Conservation (phyloP, 1,284 basidiomycete genomes). For the Exobasidium rhododendri region DNA sequence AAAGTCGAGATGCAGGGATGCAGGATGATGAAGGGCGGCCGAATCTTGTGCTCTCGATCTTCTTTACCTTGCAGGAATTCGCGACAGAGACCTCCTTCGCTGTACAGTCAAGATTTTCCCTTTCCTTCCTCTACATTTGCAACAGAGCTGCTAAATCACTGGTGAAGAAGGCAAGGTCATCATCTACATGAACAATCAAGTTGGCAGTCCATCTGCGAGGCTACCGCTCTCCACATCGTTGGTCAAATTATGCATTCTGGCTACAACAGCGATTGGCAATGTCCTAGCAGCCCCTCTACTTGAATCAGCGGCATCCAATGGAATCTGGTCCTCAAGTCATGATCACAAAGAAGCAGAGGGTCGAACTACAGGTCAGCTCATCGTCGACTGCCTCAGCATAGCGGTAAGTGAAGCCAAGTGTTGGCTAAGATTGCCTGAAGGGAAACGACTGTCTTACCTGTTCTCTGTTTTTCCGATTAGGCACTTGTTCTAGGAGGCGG, state of each 20-base stretch:
- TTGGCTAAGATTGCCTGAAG: background rate
- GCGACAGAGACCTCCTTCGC: too few relatives aligned
- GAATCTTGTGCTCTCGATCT: too few relatives aligned
- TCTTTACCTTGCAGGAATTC: too few relatives aligned
- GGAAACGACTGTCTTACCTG: background rate
- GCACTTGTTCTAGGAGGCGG: conserved; percentile 55
- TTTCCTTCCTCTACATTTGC: too few relatives aligned
- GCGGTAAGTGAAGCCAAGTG: conserved; percentile 23
- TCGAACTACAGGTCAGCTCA: conserved; percentile 33
- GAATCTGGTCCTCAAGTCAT: conserved; percentile 1
- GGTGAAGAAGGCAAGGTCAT: too few relatives aligned
- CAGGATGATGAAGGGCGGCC: too few relatives aligned
- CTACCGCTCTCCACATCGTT: conserved; percentile 5
- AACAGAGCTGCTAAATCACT: too few relatives aligned
- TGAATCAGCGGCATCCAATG: background rate
- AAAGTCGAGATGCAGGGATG: too few relatives aligned
- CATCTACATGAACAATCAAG: too few relatives aligned
- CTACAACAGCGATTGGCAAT: conserved; percentile 14
- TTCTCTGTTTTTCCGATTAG: conserved; percentile 7
- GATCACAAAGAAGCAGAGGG: conserved; percentile 7
- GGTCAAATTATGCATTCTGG: conserved; percentile 11
- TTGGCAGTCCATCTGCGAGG: background rate
- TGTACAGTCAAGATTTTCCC: too few relatives aligned
- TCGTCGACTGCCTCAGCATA: conserved; percentile 37
- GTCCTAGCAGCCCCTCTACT: conserved; percentile 14